phyloP scores from a whole-genome alignment of 139 green algal species.

The Tetradesmus obliquus region DNA sequence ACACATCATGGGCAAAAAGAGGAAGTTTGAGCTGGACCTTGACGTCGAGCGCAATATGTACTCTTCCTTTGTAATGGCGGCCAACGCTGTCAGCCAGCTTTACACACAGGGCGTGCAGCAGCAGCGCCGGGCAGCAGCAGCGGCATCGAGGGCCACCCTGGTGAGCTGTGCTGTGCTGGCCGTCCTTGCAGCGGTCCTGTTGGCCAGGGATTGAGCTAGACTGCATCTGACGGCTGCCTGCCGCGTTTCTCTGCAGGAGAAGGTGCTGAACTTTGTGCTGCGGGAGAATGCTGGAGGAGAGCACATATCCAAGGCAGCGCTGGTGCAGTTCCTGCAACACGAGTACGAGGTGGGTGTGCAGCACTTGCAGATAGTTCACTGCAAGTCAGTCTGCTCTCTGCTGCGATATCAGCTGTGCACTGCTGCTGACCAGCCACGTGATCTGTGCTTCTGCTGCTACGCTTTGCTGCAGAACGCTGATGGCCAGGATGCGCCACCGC shows the following conservation, averaged over 20 bases:
- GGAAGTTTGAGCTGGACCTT: constrained; percentile 61
- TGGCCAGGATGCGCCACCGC: not conserved
- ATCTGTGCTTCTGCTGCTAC: not conserved
- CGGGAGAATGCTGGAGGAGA: constrained; percentile 61
- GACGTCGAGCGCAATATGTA: constrained; percentile 70
- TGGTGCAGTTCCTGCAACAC: constrained; percentile 76
- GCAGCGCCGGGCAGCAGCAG: constrained; percentile 57
- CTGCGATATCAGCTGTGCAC: not conserved
- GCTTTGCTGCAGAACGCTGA: constrained; percentile 27
- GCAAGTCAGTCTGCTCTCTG: not conserved
- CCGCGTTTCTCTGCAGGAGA: constrained; percentile 58
- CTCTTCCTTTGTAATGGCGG: constrained; percentile 69
- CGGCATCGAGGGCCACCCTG: constrained; percentile 67
- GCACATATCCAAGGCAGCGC: constrained; percentile 60
- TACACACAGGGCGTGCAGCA: constrained; percentile 74
- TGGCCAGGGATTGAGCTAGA: not conserved
- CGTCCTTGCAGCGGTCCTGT: not conserved
- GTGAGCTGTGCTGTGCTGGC: constrained; percentile 47
- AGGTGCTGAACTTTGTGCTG: constrained; percentile 67
- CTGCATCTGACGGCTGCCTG: not conserved
- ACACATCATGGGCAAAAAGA: constrained; percentile 67
- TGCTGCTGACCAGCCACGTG: not conserved
- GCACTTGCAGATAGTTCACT: not conserved
- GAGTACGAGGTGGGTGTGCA: constrained; percentile 74
- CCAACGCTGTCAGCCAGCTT: constrained; percentile 73